Conservation (phyloP, 805 yeast species). For the Kregervanrija fluxuum region DNA sequence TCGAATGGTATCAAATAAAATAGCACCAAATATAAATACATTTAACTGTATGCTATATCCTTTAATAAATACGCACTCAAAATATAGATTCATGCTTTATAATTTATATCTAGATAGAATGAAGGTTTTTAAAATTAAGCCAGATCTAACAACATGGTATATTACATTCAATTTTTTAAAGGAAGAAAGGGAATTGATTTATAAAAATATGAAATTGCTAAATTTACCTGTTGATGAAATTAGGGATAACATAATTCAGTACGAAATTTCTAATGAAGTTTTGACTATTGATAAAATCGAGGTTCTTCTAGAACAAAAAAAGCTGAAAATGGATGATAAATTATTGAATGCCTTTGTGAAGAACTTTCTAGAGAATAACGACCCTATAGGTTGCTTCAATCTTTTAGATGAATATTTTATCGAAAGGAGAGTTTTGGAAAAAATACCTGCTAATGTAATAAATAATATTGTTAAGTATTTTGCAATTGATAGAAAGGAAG, state of each 20-base stretch:
- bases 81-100: conserved; percentile 7
- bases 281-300: conserved; percentile 5
- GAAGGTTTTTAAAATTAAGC: conserved; percentile 8
- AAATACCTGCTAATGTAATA: conserved; percentile 7
- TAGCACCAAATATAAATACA: conserved; percentile 12
- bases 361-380: conserved; percentile 5
- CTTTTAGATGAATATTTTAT: conserved; percentile 3
- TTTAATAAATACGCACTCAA: conserved; percentile 5
- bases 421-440: neutral
- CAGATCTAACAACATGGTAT: conserved; percentile 18
- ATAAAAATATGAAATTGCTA: conserved; percentile 6
- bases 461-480: conserved; percentile 14
- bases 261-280: conserved; percentile 1
- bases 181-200: conserved; percentile 6
- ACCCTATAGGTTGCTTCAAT: conserved; percentile 12
- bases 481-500: conserved; percentile 6
- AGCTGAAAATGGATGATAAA: conserved; percentile 1
- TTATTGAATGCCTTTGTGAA: conserved; percentile 9
- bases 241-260: conserved; percentile 7
- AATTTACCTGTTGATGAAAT: conserved; percentile 10
- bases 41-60: conserved; percentile 14
- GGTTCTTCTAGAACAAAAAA: neutral
- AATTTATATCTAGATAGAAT: conserved; percentile 13
- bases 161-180: conserved; percentile 11
- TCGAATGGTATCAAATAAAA: conserved; percentile 3